phyloP scores from a whole-genome alignment of 768 basidiomycete genomes.

The Mycena filopes region DNA sequence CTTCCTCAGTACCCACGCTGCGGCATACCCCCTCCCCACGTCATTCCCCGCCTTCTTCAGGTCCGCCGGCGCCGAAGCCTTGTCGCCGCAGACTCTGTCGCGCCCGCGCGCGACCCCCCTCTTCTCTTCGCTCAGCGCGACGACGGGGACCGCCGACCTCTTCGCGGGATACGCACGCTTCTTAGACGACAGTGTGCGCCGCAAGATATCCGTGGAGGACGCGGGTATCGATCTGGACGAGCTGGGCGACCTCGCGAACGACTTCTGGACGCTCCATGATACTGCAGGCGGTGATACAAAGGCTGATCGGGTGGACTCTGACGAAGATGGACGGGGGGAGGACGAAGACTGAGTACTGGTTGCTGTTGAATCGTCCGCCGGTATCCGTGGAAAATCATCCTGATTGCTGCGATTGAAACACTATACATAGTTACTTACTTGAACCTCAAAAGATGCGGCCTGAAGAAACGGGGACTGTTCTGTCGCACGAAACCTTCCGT shows the following conservation, averaged over 20 bases:
- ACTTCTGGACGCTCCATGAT: conserved; percentile 70
- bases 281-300: conserved; percentile 43
- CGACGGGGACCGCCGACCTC: conserved; percentile 49
- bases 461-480: too few relatives aligned
- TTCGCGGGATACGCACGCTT: conserved; percentile 65
- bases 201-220: conserved; percentile 44
- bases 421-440: too few relatives aligned
- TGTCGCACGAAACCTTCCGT: neutral
- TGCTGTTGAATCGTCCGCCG: too few relatives aligned
- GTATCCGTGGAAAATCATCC: neutral
- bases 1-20: conserved; percentile 54
- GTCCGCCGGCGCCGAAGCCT: conserved; percentile 25
- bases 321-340: conserved; percentile 29
- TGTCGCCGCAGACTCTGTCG: conserved; percentile 14
- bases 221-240: conserved; percentile 65
- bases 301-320: conserved; percentile 18
- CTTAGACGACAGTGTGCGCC: conserved; percentile 55
- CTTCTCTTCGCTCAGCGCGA: conserved; percentile 60
- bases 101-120: conserved; percentile 35
- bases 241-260: conserved; percentile 63
- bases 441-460: neutral
- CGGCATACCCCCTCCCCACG: conserved; percentile 67
- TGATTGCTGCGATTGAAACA: too few relatives aligned
- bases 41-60: conserved; percentile 66
- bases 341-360: conserved; percentile 29